phyloP scores from a whole-genome alignment of 306 rosid genomes.

The Cicer bijugum region DNA sequence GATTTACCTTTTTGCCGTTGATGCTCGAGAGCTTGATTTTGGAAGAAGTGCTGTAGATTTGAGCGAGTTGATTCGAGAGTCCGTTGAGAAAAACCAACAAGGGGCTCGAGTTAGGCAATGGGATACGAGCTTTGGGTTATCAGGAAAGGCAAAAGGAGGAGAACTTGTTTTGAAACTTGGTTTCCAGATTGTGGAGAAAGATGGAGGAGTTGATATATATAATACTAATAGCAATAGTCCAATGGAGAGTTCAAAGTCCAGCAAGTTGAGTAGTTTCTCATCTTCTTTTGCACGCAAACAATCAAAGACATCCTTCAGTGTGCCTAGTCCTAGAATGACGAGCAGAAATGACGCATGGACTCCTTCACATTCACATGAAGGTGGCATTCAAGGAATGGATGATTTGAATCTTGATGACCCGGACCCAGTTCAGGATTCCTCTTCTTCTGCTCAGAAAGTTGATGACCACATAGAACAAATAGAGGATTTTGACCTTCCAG shows the following conservation, averaged over 20 bases:
- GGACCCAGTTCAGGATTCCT: conserved; percentile 56
- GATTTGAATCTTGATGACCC: conserved; percentile 94
- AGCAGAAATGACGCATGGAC: conserved; percentile 70
- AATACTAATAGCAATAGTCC: conserved; percentile 51
- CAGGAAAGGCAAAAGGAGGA: conserved; percentile 91
- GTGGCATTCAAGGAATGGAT: conserved; percentile 74
- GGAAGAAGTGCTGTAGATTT: conserved; percentile 78
- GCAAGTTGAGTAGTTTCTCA: conserved; percentile 52
- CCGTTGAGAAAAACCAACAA: conserved; percentile 65
- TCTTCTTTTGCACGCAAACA: conserved; percentile 73
- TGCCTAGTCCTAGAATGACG: conserved; percentile 78
- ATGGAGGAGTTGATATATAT: conserved; percentile 81
- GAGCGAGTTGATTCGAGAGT: conserved; percentile 70
- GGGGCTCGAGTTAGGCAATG: conserved; percentile 81
- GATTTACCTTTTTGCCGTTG: conserved; percentile 81
- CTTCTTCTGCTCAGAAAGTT: conserved; percentile 50
- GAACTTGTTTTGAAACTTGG: conserved; percentile 86
- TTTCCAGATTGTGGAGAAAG: conserved; percentile 96
- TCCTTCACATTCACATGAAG: conserved; percentile 55
- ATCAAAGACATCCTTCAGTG: conserved; percentile 88
- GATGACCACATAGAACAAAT: conserved; percentile 57
- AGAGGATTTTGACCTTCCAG: conserved; percentile 87
- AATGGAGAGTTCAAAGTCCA: conserved; percentile 53
- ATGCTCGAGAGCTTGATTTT: conserved; percentile 86
- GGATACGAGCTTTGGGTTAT: conserved; percentile 73